Percentiles rank a stretch among this genome's conserved stretches.
These are phyloP conservation scores for Fusarium multiceps DNA, from an alignment of 2,329 filamentous ascomycete species.

Conservation along the genomic window DNA sequence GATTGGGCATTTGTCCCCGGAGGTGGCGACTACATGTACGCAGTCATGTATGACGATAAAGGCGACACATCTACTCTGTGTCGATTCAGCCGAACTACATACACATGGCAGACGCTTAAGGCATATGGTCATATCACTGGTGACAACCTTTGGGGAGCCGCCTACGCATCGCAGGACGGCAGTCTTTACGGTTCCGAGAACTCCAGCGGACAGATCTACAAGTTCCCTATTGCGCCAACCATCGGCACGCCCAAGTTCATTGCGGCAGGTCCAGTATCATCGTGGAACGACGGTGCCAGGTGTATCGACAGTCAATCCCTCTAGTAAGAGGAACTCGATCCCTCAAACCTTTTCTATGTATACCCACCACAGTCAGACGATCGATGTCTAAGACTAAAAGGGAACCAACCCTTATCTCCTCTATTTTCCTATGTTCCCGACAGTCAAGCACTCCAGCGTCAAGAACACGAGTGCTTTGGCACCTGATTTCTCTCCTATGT, in stretches of 20 bases:
- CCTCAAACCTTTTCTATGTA: slow-evolving; percentile 20
- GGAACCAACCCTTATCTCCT: not conserved
- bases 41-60: slow-evolving; percentile 13
- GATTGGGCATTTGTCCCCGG: slow-evolving; percentile 45
- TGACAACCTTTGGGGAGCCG: slow-evolving; percentile 37
- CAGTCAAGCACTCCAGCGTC: not conserved
- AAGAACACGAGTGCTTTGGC: not conserved
- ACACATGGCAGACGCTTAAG: slow-evolving; percentile 33
- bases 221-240: slow-evolving; percentile 35
- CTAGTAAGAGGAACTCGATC: slow-evolving; percentile 2
- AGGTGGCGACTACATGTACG: slow-evolving; percentile 42
- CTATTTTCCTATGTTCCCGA: slow-evolving; percentile 4
- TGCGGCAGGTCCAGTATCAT: slow-evolving; percentile 22
- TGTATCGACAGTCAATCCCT: slow-evolving; percentile 37
- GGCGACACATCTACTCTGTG: slow-evolving; percentile 20
- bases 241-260: slow-evolving; percentile 23
- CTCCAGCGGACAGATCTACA: slow-evolving; percentile 33
- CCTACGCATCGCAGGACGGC: slow-evolving; percentile 37
- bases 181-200: slow-evolving; percentile 39
- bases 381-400: slow-evolving; percentile 2
- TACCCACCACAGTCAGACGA: slow-evolving; percentile 11
- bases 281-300: slow-evolving; percentile 37
- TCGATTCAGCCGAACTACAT: slow-evolving; percentile 38
- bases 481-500: slow-evolving; percentile 15
- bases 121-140: slow-evolving; percentile 17